A percentile compares a stretch with the other conserved stretches of the same genome.
Evolutionary conservation across 2,329 filamentous ascomycete species (phyloP).

Genomic region (Ophiostoma fasciatum): DNA sequence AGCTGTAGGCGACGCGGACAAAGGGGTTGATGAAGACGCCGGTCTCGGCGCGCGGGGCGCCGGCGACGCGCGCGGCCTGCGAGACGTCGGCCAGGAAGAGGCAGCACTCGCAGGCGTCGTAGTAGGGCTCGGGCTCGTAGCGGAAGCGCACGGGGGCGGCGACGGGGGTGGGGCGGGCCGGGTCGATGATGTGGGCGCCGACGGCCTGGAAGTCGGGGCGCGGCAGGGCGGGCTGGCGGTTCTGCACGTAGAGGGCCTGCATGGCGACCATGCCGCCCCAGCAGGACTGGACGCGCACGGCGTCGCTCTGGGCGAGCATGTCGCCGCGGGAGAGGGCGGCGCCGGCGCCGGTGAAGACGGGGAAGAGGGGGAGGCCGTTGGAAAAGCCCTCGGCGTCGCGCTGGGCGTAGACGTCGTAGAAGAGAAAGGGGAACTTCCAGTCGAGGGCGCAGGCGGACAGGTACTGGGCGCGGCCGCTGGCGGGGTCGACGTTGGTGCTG

Average conservation of each 20-base stretch:
- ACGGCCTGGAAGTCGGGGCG: constrained; percentile 20
- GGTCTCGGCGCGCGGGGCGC: constrained; percentile 23
- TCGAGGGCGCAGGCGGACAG: constrained; percentile 58
- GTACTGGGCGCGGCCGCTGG: constrained; percentile 39
- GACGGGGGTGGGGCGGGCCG: constrained; percentile 16
- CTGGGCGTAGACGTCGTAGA: constrained; percentile 62
- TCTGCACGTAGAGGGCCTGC: constrained; percentile 44
- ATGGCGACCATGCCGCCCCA: constrained; percentile 66
- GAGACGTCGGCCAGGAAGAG: constrained; percentile 37
- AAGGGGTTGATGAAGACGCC: constrained; percentile 64
- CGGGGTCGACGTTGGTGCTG: constrained; percentile 39
- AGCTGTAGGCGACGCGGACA: constrained; percentile 54
- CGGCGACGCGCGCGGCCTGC: constrained; percentile 20
- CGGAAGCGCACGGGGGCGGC: constrained; percentile 37
- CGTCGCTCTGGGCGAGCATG: constrained; percentile 44
- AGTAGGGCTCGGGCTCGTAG: constrained; percentile 41
- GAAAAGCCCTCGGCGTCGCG: constrained; percentile 50
- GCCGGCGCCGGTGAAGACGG: constrained; percentile 45
- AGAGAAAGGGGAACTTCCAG: constrained; percentile 51
- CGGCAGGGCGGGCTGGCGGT: constrained; percentile 18
- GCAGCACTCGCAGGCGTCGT: constrained; percentile 52
- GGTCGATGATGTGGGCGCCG: constrained; percentile 21
- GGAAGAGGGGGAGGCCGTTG: constrained; percentile 50
- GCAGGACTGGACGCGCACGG: constrained; percentile 57
- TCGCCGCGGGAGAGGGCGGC: constrained; percentile 42